These are phyloP conservation scores for Poterioochromonas sp. DNA, from an alignment of 352 stramenopile species.

Conservation along the genomic window DNA sequence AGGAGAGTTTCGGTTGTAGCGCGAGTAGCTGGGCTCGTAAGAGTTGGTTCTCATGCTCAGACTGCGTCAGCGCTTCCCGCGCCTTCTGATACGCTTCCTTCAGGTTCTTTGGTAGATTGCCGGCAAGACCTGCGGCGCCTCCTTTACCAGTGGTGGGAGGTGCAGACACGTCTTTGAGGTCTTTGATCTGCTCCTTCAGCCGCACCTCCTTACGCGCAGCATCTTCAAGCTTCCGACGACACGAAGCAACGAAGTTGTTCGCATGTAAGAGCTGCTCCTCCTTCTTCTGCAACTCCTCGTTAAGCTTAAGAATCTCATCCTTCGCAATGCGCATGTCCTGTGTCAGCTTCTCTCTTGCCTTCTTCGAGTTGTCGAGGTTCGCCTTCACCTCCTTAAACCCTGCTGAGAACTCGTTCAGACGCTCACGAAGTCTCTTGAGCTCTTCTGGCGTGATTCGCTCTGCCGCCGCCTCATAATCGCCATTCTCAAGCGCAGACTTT, in stretches of 20 bases:
- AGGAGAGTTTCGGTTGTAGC: too few relatives aligned
- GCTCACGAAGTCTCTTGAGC: constrained; percentile 46
- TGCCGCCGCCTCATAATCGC: neutral
- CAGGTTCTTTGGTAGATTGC: neutral
- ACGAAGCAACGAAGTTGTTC: constrained; percentile 31
- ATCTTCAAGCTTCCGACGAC: neutral
- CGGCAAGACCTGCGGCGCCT: neutral
- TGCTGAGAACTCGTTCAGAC: constrained; percentile 52
- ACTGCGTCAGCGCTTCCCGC: neutral
- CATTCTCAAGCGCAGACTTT: neutral
- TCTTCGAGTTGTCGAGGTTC: constrained; percentile 26
- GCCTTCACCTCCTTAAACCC: constrained; percentile 47
- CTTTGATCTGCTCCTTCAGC: constrained; percentile 29
- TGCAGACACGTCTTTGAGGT: constrained; percentile 24
- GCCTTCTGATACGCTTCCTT: neutral
- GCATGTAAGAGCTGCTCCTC: constrained; percentile 16
- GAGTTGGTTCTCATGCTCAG: constrained; percentile 20
- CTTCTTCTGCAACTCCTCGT: constrained; percentile 49
- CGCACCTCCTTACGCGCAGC: neutral
- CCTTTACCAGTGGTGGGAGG: neutral
- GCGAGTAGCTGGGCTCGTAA: neutral
- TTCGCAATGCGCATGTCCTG: constrained; percentile 6
- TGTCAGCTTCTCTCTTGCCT: constrained; percentile 31
- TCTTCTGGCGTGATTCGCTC: constrained; percentile 28
- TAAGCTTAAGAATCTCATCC: constrained; percentile 55